Base-by-base conservation (phyloP, 2,329 filamentous ascomycete species). In the Nothopassalora personata region DNA sequence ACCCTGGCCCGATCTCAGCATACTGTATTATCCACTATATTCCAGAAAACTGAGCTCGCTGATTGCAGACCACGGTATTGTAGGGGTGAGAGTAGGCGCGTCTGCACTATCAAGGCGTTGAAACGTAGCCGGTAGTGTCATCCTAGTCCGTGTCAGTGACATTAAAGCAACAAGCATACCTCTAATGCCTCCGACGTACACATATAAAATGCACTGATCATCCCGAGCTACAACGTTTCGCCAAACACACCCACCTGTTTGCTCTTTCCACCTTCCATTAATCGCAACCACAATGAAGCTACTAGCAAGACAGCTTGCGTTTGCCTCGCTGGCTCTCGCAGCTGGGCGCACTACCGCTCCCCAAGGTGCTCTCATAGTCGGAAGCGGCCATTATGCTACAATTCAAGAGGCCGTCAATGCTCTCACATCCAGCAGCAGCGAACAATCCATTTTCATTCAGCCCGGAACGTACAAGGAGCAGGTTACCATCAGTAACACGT, bases 371-470 rank as follows among this genome's bases (percentile, higher is more conserved):
- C 72, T 84, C 4, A 75, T 77, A 2, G 83, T 84, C 31, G 72
- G 74, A 50, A 63, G 19, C 9, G 70, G 13, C 19, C 72, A 74
- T 36, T 82, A 80, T 69, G 73, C 73, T 66, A 80, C 70, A 59
- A 74, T 87, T 46, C 81, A 85, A 67, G 72, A 78, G 18, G 85
- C 86, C 9, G 79, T 88, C 58, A 69, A 83, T 66, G 79, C 83
- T 5, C 77, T 87, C 8, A 81, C 79, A n/a, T 81, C 79, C 0
- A 74, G 76, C 1, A 76, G 78, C 6, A 77, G 79, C 1, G 75
- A 76, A 1, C 82, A 85, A 59, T 82, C 80, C 67, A 84, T 88
- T 72, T 88, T 87, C 74, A 82, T 88, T 71, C 70, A 82, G 66
- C 71, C 79, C 27, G 84, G 84, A 8, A 84, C 81, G 36, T 86